Evolutionary conservation across 2,329 filamentous ascomycete species (phyloP).

Genomic region (Lecanosticta acicola): DNA sequence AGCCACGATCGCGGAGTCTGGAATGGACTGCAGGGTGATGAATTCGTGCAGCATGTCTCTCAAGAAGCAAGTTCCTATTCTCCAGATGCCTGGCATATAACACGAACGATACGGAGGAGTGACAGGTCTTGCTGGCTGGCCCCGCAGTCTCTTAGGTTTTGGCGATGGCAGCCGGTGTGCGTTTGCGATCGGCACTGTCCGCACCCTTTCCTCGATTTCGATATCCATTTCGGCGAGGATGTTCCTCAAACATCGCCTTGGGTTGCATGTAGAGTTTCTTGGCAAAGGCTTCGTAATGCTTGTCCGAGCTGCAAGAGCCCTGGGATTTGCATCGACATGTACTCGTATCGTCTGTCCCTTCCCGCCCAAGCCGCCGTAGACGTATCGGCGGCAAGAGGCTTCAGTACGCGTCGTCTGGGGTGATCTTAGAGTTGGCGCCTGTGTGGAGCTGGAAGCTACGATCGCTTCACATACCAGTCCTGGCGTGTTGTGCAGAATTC

Average conservation of each 20-base stretch:
- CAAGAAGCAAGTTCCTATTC: neutral
- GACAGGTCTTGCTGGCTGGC: neutral
- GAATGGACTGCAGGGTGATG: neutral
- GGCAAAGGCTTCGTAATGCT: neutral
- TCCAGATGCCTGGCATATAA: neutral
- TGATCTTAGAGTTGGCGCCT: neutral
- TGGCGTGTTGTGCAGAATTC: no score
- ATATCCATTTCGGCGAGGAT: neutral
- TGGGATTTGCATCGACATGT: no score
- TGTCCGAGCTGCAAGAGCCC: neutral
- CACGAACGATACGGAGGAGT: neutral
- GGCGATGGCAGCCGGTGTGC: neutral
- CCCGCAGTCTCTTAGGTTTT: neutral
- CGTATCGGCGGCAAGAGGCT: neutral
- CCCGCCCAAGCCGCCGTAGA: neutral
- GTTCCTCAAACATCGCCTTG: neutral
- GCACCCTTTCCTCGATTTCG: neutral
- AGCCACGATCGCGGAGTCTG: neutral
- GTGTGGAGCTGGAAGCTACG: neutral
- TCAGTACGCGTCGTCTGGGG: neutral
- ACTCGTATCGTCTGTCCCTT: no score
- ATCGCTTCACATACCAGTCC: no score
- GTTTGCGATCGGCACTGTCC: neutral
- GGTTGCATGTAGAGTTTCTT: neutral
- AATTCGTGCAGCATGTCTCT: neutral